Evolutionary conservation across 352 stramenopile genomes (phyloP), one percentile per base, ranked within the genome.

Genomic region (Blastocystis sp.): DNA sequence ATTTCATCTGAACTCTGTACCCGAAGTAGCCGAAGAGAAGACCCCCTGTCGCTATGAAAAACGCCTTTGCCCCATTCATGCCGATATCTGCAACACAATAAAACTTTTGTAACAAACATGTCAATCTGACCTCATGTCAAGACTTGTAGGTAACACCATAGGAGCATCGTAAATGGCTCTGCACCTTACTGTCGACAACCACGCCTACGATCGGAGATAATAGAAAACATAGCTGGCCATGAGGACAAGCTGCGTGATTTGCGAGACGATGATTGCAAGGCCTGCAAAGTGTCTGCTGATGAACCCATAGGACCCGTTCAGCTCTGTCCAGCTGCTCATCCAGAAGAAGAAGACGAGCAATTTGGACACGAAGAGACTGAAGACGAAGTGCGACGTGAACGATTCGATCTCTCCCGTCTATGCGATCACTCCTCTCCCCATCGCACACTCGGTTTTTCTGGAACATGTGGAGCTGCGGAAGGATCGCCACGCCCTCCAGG

Each of bases 281-380:
- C 76, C 76, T 6, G 76, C 76, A 34, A 87, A 87, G 39, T 87
- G 76, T 5, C 29, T 54, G 63, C 59, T 76, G 59, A 87, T 76
- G 59, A 73, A 87, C 1, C 63, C 63, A 34, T 73, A 73, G 5
- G 50, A 70, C 90, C 96, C 96, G 41, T 95, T 94, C 8, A 99
- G 93, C 92, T 99, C 97, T 89, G 98, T 95, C 93, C 98, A 99
- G 90, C 95, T 98, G 90, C 95, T 98, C 90, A 98, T 95, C 97
- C 96, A 99, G 91, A 99, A 99, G 76, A 98, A 93, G 79, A 98
- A 94, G 91, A 98, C 96, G 91, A 98, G 92, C 76, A 98, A 93
- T 80, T 95, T 94, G 56, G 95, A 95, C 91, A 98, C 97, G 26
- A 95, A 95, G 20, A 98, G 91, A 7, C 95, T 95, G 79, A 97